A percentile compares a stretch with the other conserved stretches of the same genome.
These are phyloP conservation scores for Penicillium decumbens DNA, from an alignment of 2,329 filamentous ascomycete genomes.

Conservation along the genomic window DNA sequence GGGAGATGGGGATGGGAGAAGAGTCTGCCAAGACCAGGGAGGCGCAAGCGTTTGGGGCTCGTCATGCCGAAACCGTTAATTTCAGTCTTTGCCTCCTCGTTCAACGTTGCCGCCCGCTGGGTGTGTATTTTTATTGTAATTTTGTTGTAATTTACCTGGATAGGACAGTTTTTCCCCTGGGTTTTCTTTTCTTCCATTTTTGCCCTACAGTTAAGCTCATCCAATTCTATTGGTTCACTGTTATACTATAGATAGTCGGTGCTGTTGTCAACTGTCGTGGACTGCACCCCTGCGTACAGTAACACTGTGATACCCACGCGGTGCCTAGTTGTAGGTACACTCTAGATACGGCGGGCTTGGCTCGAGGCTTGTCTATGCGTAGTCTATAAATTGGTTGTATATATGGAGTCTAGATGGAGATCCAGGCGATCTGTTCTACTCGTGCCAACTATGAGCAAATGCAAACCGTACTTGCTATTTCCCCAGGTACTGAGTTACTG, in stretches of 20 bases:
- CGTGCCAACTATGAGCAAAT: not conserved
- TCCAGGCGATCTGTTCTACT: not conserved
- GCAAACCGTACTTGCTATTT: not conserved
- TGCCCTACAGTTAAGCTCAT: not conserved
- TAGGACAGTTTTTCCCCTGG: not conserved
- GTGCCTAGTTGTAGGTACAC: not conserved
- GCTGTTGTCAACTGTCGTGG: not conserved
- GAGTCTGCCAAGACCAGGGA: slow-evolving; percentile 33
- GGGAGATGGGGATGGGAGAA: slow-evolving; percentile 24
- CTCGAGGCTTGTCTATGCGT: not conserved
- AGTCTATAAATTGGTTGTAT: not conserved
- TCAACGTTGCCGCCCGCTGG: not conserved
- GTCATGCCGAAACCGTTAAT: slow-evolving; percentile 26
- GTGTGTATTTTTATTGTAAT: slow-evolving; percentile 7
- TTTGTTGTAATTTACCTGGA: not conserved
- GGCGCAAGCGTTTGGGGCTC: slow-evolving; percentile 29
- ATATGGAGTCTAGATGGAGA: not conserved
- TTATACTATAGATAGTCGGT: not conserved
- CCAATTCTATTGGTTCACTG: not conserved
- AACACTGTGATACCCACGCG: slow-evolving; percentile 1
- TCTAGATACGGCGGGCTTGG: not conserved
- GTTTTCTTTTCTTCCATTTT: slow-evolving; percentile 1
- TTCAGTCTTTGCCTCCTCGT: slow-evolving; percentile 11
- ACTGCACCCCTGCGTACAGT: not conserved
- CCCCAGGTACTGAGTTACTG: not conserved